phyloP scores from a whole-genome alignment of 139 green algal genomes.

The Chlamydomonas eustigma region DNA sequence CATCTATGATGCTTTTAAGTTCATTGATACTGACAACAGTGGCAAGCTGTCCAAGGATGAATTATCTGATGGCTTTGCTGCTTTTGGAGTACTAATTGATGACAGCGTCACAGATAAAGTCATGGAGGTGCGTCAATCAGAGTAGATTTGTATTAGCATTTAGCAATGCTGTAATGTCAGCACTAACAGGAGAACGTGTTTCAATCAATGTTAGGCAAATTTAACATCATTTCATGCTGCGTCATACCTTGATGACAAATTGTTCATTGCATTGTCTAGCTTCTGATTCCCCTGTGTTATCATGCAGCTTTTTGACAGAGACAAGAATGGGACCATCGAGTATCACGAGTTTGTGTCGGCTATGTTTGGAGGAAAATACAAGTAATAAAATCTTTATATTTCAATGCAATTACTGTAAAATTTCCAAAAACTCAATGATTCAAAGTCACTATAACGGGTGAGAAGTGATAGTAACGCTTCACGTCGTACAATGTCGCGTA shows the following conservation, averaged over 20 bases:
- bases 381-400: too few species aligned
- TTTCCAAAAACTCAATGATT: too few species aligned
- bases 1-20: slow-evolving; percentile 36
- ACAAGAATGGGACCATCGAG: slow-evolving; percentile 7
- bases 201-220: too few species aligned
- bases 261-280: not conserved
- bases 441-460: too few species aligned
- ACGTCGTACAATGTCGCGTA: too few species aligned
- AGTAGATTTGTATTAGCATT: too few species aligned
- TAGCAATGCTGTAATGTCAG: not conserved
- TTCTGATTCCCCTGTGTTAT: too few species aligned
- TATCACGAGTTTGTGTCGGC: slow-evolving; percentile 31
- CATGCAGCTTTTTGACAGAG: slow-evolving; percentile 1
- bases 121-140: slow-evolving; percentile 24
- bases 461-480: too few species aligned
- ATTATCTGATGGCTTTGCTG: slow-evolving; percentile 31
- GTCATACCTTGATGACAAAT: not conserved
- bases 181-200: not conserved
- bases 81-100: slow-evolving; percentile 21
- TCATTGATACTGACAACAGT: slow-evolving; percentile 33
- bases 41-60: slow-evolving; percentile 24
- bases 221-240: too few species aligned
- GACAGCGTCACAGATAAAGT: slow-evolving; percentile 26
- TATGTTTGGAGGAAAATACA: slow-evolving; percentile 18
- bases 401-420: too few species aligned